phyloP scores from a whole-genome alignment of 2,329 filamentous ascomycete species.

The Tolypocladium cylindrosporum region DNA sequence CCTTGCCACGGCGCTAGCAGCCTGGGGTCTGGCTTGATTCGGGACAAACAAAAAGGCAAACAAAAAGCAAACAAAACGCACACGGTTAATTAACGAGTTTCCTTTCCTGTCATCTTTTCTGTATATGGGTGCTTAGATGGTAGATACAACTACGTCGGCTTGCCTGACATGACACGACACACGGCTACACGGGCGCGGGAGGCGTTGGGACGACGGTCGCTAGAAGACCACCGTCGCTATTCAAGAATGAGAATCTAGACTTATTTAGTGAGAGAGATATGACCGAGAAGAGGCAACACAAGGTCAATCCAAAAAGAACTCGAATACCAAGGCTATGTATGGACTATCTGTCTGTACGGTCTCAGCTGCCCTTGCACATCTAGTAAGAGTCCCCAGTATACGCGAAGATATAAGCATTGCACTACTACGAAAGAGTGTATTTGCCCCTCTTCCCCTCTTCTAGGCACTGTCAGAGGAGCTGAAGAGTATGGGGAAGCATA shows the following conservation, averaged over 20 bases:
- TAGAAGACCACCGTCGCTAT: neutral
- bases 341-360: no score
- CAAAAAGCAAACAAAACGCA: neutral
- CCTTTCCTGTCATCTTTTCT: neutral
- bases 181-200: neutral
- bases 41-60: neutral
- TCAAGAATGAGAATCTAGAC: neutral
- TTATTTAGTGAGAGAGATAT: neutral
- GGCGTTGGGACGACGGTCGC: neutral
- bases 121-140: conserved; percentile 1
- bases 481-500: no score
- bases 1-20: neutral
- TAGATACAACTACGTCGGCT: neutral
- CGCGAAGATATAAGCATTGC: no score
- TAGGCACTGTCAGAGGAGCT: no score
- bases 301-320: no score
- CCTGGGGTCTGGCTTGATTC: conserved; percentile 1
- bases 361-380: no score
- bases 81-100: neutral
- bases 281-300: no score
- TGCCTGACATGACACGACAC: neutral
- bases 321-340: no score
- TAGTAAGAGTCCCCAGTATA: no score
- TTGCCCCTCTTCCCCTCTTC: no score
- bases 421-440: no score